A percentile compares a stretch with the other conserved stretches of the same genome.
Evolutionary conservation across 2,329 filamentous ascomycete species (phyloP).

Genomic region (Stachybotrys echinatus): DNA sequence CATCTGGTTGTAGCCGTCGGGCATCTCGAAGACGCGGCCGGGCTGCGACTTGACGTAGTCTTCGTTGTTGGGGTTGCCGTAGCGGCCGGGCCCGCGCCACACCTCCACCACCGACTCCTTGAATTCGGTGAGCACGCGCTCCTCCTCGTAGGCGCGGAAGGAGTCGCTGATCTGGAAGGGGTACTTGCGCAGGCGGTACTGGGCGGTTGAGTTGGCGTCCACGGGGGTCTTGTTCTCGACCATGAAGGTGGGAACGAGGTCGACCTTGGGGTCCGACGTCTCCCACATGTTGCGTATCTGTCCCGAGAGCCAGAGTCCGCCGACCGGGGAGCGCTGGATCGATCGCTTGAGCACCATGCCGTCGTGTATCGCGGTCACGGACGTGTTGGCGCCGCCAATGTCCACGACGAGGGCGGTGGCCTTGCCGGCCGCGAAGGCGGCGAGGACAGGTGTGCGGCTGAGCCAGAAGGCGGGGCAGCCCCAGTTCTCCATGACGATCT

Average conservation of each 20-base stretch:
- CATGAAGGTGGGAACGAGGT: slow-evolving; percentile 79
- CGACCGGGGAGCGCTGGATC: slow-evolving; percentile 77
- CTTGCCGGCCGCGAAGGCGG: slow-evolving; percentile 89
- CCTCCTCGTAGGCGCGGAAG: slow-evolving; percentile 82
- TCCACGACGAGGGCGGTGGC: slow-evolving; percentile 90
- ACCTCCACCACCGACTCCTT: slow-evolving; percentile 96
- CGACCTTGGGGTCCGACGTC: slow-evolving; percentile 62
- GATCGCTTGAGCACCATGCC: slow-evolving; percentile 91
- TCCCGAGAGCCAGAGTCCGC: slow-evolving; percentile 82
- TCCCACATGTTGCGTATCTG: slow-evolving; percentile 82
- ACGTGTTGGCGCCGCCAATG: slow-evolving; percentile 82
- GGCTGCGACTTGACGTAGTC: slow-evolving; percentile 69
- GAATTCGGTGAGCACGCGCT: slow-evolving; percentile 89
- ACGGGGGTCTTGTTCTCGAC: slow-evolving; percentile 84
- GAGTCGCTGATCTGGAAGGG: slow-evolving; percentile 56
- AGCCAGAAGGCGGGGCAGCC: slow-evolving; percentile 93
- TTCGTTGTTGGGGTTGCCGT: slow-evolving; percentile 62
- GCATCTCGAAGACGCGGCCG: slow-evolving; percentile 91
- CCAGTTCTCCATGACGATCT: slow-evolving; percentile 97
- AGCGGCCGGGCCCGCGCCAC: slow-evolving; percentile 75
- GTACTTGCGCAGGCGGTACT: slow-evolving; percentile 71
- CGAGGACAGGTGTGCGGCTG: slow-evolving; percentile 80
- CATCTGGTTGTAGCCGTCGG: slow-evolving; percentile 92
- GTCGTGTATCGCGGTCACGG: slow-evolving; percentile 87
- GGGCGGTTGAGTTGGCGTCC: slow-evolving; percentile 75